Base-by-base conservation (phyloP, 495 filamentous ascomycete species). In the Rusavskia elegans region DNA sequence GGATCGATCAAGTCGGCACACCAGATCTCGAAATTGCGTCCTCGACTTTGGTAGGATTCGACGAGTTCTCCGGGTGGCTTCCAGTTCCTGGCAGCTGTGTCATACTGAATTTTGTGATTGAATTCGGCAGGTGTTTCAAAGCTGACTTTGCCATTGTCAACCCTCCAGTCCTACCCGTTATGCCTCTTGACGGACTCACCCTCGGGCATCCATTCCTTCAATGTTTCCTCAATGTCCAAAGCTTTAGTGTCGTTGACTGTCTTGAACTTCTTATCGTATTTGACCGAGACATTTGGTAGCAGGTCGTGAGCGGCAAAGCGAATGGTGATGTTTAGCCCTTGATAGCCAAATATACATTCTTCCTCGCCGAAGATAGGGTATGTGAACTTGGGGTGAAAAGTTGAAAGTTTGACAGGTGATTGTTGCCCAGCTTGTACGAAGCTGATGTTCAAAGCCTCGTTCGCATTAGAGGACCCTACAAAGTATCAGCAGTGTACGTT, bases 311-410 rank as follows among this genome's bases (percentile, higher is more conserved):
- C 84, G 54, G 86, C 80, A 62, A 89, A 95, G 36, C 74, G 76
- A 45, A 99, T 63, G 39, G 81, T 73, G 55, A 97, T 80, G 45
- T 79, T 76, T 51, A 95, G 70, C 27, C 77, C 76, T 57, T 84
- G 79, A 67, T 97, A 95, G 21, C 92, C 92, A 57, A 95, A 90
- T 48, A 99, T 90, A 16, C 70, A 71, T 68, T 99, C 88, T 0
- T 87, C 81, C 16, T 96, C 82, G 60, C 88, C 90, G 60, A 96
- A 97, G 52, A 99, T 84, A 0, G 84, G 69, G 64, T 95, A 95
- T 19, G 89, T 95, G 65, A 90, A 92, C 59, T 76, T 76, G 2
- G 92, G 92, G 53, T 85, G 75, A 67, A 97, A 96, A 50, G 71
- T 74, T 19, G 73, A 71, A 30, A 84, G 59, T 4, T 75, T 77